Percentiles rank a stretch among this genome's conserved stretches.
Conservation (phyloP, 805 yeast species). For the Saturnispora halmiae region DNA sequence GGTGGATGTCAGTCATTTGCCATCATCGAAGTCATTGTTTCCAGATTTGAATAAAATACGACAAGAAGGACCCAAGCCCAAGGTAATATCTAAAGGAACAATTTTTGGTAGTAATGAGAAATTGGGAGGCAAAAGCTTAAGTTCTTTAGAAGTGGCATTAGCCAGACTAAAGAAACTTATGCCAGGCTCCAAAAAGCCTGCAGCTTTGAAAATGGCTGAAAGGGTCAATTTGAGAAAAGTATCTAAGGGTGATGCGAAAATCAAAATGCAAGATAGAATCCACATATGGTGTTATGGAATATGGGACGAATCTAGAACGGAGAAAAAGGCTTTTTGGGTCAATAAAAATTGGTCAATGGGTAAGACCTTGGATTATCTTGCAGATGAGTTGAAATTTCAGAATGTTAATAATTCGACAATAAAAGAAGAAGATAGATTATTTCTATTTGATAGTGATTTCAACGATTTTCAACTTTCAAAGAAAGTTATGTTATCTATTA, state of each 20-base stretch:
- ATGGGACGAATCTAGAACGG: not conserved
- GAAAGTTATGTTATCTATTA: constrained; percentile 32
- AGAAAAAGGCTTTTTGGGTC: constrained; percentile 32
- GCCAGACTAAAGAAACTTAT: constrained; percentile 13
- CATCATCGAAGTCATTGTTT: constrained; percentile 39
- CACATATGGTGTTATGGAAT: constrained; percentile 34
- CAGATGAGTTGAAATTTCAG: constrained; percentile 37
- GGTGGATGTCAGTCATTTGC: constrained; percentile 19
- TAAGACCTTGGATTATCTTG: constrained; percentile 43
- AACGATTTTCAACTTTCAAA: constrained; percentile 25
- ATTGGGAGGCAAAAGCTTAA: constrained; percentile 9
- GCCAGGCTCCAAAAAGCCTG: constrained; percentile 9
- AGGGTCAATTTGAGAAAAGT: constrained; percentile 33
- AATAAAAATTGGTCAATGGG: constrained; percentile 55
- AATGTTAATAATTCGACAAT: constrained; percentile 37
- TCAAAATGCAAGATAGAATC: constrained; percentile 36
- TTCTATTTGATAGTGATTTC: constrained; percentile 2
- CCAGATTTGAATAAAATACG: constrained; percentile 42
- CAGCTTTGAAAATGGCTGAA: constrained; percentile 23
- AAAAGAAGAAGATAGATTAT: not conserved
- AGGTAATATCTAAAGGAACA: not conserved
- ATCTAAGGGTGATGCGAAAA: constrained; percentile 46
- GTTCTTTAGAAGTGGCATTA: constrained; percentile 14
- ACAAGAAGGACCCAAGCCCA: constrained; percentile 14
- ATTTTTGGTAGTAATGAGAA: constrained; percentile 5